Evolutionary conservation across 768 basidiomycete genomes (phyloP).

Genomic region (Neoboletus magnificus): DNA sequence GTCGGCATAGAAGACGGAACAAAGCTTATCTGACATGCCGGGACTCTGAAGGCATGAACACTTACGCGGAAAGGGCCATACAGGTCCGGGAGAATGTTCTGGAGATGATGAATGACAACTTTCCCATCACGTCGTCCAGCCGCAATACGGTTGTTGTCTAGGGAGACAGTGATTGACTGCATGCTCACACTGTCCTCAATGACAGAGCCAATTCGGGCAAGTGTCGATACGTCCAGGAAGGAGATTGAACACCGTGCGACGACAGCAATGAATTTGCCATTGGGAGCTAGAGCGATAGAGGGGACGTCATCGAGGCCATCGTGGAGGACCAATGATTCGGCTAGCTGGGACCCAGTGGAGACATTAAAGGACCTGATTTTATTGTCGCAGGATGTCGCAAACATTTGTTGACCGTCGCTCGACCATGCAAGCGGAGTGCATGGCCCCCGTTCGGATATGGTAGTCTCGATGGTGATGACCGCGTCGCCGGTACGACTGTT

Average conservation of each 20-base stretch:
- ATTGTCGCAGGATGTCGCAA: not conserved
- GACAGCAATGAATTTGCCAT: not conserved
- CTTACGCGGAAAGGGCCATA: not conserved
- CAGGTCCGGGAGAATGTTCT: not conserved
- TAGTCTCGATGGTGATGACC: no score
- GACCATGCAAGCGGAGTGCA: not conserved
- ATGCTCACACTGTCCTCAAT: not conserved
- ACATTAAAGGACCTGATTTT: not conserved
- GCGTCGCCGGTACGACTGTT: no score
- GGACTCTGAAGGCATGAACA: no score
- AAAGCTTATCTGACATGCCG: no score
- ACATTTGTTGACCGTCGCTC: not conserved
- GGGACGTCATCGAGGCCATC: accelerated
- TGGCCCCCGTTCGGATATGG: no score
- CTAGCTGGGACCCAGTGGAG: not conserved
- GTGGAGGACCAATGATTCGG: not conserved
- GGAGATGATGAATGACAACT: not conserved
- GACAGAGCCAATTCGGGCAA: not conserved
- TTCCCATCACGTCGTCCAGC: no score
- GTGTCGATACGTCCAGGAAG: not conserved
- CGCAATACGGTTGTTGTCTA: not conserved
- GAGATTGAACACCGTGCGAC: accelerated
- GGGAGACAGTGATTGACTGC: not conserved
- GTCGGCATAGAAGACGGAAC: no score
- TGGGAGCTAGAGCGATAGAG: not conserved